Percentiles rank a stretch among this genome's conserved stretches.
phyloP scores from a whole-genome alignment of 805 yeast species.

The Kazachstania africana region DNA sequence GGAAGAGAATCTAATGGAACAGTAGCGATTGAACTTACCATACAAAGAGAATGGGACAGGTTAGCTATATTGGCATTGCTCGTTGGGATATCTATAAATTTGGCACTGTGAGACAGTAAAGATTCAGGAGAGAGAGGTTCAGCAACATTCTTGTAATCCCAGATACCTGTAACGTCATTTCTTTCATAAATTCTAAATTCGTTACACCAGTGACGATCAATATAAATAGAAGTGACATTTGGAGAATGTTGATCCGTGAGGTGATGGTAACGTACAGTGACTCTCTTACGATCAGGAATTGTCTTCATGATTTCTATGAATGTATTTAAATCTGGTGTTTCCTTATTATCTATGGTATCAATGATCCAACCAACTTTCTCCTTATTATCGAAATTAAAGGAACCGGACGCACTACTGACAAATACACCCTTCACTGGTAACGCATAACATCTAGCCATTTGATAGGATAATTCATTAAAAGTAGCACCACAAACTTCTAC shows the following conservation, averaged over 20 bases:
- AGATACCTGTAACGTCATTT: conserved; percentile 43
- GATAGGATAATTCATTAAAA: conserved; percentile 77
- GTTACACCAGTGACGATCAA: conserved; percentile 80
- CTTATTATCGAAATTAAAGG: conserved; percentile 48
- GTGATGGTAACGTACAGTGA: conserved; percentile 63
- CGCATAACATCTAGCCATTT: conserved; percentile 74
- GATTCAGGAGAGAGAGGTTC: conserved; percentile 47
- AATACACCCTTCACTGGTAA: conserved; percentile 80
- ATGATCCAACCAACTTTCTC: conserved; percentile 72
- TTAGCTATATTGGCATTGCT: conserved; percentile 40
- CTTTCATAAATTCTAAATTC: conserved; percentile 59
- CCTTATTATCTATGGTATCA: conserved; percentile 63
- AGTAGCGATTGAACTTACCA: conserved; percentile 53
- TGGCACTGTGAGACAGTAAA: conserved; percentile 49
- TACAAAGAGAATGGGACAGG: conserved; percentile 58
- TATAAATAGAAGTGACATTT: conserved; percentile 47
- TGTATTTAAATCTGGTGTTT: conserved; percentile 61
- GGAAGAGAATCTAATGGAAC: conserved; percentile 68
- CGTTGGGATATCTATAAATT: conserved; percentile 56
- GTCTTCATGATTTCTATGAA: conserved; percentile 67
- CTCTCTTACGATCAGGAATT: conserved; percentile 67
- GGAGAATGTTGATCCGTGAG: conserved; percentile 72
- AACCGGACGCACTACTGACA: conserved; percentile 64
- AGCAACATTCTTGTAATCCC: conserved; percentile 42
- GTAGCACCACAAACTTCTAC: conserved; percentile 80